These are phyloP conservation scores for Helminthosporium solani DNA, from an alignment of 2,329 filamentous ascomycete genomes.

Conservation along the genomic window DNA sequence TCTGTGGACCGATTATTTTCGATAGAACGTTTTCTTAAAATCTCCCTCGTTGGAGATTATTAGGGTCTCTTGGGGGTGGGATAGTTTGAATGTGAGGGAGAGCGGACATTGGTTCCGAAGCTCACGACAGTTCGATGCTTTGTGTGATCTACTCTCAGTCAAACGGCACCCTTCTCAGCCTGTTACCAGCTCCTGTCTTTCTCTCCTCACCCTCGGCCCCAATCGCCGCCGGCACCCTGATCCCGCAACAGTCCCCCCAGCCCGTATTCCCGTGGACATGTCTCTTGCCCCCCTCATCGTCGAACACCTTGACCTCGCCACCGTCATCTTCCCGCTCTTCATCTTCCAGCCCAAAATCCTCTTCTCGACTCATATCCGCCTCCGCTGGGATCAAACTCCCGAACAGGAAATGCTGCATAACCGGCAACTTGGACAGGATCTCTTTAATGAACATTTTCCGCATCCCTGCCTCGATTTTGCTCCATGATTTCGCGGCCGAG, in stretches of 20 bases:
- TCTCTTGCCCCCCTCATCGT: constrained; percentile 64
- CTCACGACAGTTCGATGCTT: no score
- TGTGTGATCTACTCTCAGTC: constrained; percentile 60
- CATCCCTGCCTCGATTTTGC: constrained; percentile 93
- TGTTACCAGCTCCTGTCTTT: constrained; percentile 64
- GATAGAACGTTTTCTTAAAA: no score
- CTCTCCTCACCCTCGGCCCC: constrained; percentile 86
- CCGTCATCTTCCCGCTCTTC: constrained; percentile 47
- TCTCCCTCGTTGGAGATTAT: not conserved
- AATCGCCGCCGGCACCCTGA: constrained; percentile 92
- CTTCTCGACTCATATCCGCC: constrained; percentile 73
- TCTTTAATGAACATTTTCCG: constrained; percentile 94
- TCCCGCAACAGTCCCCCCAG: constrained; percentile 97
- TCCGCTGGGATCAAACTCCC: constrained; percentile 78
- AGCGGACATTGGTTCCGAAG: no score
- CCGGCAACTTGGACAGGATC: constrained; percentile 87
- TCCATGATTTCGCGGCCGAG: constrained; percentile 83
- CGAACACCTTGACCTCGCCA: constrained; percentile 56
- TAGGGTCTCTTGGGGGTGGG: not conserved
- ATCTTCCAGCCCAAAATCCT: constrained; percentile 49
- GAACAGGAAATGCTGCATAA: constrained; percentile 99
- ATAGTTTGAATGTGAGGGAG: no score
- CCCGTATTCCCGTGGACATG: constrained; percentile 67
- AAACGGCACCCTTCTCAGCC: constrained; percentile 75
- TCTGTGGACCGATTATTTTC: no score